phyloP scores from a whole-genome alignment of 2,329 filamentous ascomycete species.

The Ambrosiella cleistominuta region DNA sequence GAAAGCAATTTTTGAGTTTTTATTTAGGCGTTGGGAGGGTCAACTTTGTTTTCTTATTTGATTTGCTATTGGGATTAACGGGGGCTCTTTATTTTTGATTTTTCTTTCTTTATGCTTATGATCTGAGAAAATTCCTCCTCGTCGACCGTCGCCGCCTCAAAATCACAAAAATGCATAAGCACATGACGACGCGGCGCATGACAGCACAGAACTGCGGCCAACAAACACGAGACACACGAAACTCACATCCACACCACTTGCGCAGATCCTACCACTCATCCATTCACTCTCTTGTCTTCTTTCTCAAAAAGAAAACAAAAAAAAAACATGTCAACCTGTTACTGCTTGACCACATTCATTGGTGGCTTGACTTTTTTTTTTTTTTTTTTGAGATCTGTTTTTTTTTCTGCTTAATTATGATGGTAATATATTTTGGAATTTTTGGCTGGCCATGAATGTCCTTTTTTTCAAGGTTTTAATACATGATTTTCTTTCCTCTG shows the following conservation, averaged over 20 bases:
- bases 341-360: neutral
- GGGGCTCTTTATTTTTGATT: neutral
- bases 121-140: neutral
- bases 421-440: too few relatives aligned
- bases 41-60: neutral
- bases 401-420: neutral
- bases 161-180: neutral
- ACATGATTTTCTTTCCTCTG: too few relatives aligned
- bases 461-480: too few relatives aligned
- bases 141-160: too few relatives aligned
- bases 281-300: too few relatives aligned
- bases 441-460: too few relatives aligned
- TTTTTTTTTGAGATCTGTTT: neutral
- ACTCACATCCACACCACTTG: too few relatives aligned
- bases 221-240: too few relatives aligned
- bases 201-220: neutral
- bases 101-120: neutral
- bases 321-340: neutral
- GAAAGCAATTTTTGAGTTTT: slow-evolving; percentile 1
- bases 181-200: neutral
- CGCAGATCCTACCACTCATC: too few relatives aligned
- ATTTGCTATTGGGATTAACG: neutral
- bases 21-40: neutral
- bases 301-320: neutral
- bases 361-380: neutral